A percentile compares a stretch with the other conserved stretches of the same genome.
Evolutionary conservation across 176 grass and related monocot species (phyloP).

Genomic region (Carex pumila): DNA sequence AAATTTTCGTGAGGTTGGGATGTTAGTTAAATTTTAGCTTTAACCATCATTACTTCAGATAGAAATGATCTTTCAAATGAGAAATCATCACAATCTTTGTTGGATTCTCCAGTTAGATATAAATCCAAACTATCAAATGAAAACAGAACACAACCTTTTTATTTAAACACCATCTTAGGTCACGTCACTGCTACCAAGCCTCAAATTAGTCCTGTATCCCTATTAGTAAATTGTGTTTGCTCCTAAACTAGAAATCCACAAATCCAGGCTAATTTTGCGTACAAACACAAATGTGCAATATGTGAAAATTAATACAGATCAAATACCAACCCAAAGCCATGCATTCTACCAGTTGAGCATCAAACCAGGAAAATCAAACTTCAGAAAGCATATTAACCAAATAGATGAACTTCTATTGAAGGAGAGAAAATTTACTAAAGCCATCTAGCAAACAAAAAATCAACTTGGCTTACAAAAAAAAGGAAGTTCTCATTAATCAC

Average conservation of each 20-base stretch:
- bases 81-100: too few relatives aligned
- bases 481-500: conserved; percentile 7
- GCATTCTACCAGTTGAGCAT: not conserved
- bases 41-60: too few relatives aligned
- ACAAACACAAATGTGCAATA: not conserved
- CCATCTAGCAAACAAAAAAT: conserved; percentile 7
- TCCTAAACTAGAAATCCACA: not conserved
- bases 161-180: not conserved
- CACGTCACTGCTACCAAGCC: not conserved
- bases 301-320: not conserved
- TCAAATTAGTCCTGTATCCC: not conserved
- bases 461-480: not conserved
- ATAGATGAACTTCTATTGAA: not conserved
- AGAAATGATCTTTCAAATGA: too few relatives aligned
- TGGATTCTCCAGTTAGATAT: too few relatives aligned
- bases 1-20: too few relatives aligned
- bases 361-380: not conserved
- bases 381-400: not conserved
- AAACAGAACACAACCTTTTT: not conserved
- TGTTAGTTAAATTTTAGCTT: too few relatives aligned
- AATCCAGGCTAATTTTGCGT: not conserved
- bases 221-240: not conserved
- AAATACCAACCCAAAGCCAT: not conserved
- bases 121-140: not conserved
- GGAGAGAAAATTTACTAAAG: not conserved